These are phyloP conservation scores for Candida manassasensis DNA, from an alignment of 805 yeast species.

Conservation along the genomic window DNA sequence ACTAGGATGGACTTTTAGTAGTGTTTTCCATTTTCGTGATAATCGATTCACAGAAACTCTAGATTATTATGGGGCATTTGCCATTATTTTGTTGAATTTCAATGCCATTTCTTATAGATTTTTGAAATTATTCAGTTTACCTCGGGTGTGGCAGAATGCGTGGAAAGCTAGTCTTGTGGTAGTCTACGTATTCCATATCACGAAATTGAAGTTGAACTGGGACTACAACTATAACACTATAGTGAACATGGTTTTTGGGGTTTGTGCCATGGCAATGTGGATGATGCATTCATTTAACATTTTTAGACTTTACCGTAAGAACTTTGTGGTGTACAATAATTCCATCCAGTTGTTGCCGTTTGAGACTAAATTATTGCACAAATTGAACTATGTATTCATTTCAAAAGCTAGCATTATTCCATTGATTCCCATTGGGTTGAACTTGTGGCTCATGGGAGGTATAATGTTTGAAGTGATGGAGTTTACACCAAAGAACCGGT, in stretches of 20 bases:
- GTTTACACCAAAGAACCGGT: slow-evolving; percentile 26
- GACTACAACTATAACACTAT: slow-evolving; percentile 35
- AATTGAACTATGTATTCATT: slow-evolving; percentile 24
- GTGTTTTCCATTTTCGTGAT: slow-evolving; percentile 37
- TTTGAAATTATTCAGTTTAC: slow-evolving; percentile 20
- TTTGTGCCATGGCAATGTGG: slow-evolving; percentile 30
- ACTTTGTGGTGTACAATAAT: slow-evolving; percentile 23
- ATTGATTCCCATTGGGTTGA: slow-evolving; percentile 29
- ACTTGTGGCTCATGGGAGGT: slow-evolving; percentile 27
- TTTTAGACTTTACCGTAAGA: slow-evolving; percentile 11
- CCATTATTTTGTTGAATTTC: slow-evolving; percentile 32
- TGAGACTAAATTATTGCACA: slow-evolving; percentile 31
- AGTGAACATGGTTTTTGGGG: slow-evolving; percentile 30
- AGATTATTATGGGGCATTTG: slow-evolving; percentile 40
- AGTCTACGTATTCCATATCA: slow-evolving; percentile 24
- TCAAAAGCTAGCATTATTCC: slow-evolving; percentile 28
- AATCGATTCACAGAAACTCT: slow-evolving; percentile 32
- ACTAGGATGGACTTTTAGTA: slow-evolving; percentile 35
- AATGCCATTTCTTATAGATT: slow-evolving; percentile 29
- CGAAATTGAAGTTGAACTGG: slow-evolving; percentile 27
- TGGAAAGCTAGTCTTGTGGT: slow-evolving; percentile 16
- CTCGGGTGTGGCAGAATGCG: slow-evolving; percentile 7
- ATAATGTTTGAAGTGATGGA: slow-evolving; percentile 33
- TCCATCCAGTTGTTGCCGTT: slow-evolving; percentile 36
- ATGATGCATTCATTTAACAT: slow-evolving; percentile 24